phyloP scores from a whole-genome alignment of 108 stramenopile species.

The Fragilariopsis cylindrus region DNA sequence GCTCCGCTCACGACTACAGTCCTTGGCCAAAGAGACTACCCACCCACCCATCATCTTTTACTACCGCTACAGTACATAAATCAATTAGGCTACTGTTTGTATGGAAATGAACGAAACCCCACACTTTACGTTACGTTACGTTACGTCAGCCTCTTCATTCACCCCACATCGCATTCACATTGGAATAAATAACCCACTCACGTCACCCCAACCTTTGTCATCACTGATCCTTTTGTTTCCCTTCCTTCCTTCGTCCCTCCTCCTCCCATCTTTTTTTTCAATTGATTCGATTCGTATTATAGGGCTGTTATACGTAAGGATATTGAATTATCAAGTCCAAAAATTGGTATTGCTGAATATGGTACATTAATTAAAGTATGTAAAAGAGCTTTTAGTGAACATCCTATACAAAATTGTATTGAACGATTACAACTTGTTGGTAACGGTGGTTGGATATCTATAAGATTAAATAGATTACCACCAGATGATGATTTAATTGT shows the following conservation, averaged over 20 bases:
- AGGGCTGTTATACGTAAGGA: constrained; percentile 66
- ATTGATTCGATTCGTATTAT: background rate
- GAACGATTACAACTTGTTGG: constrained; percentile 82
- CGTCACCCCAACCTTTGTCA: too few relatives aligned
- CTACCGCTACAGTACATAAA: too few relatives aligned
- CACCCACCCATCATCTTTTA: too few relatives aligned
- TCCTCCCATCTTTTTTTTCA: background rate
- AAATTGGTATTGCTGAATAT: constrained; percentile 53
- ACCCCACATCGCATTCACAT: background rate
- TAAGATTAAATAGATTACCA: constrained; percentile 49
- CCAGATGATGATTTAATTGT: constrained; percentile 63
- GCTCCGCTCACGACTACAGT: too few relatives aligned
- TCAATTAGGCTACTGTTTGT: too few relatives aligned
- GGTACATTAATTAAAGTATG: constrained; percentile 59
- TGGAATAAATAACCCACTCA: too few relatives aligned
- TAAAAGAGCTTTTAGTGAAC: constrained; percentile 71
- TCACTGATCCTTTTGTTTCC: too few relatives aligned
- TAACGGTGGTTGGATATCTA: constrained; percentile 81
- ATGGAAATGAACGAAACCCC: too few relatives aligned
- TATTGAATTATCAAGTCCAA: constrained; percentile 70
- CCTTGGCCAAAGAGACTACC: too few relatives aligned
- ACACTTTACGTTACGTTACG: too few relatives aligned
- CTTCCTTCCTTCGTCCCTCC: too few relatives aligned
- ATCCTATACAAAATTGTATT: constrained; percentile 76
- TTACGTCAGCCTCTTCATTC: background rate